Base-by-base conservation (phyloP, 2,329 filamentous ascomycete genomes). In the Paraphoma sp. region DNA sequence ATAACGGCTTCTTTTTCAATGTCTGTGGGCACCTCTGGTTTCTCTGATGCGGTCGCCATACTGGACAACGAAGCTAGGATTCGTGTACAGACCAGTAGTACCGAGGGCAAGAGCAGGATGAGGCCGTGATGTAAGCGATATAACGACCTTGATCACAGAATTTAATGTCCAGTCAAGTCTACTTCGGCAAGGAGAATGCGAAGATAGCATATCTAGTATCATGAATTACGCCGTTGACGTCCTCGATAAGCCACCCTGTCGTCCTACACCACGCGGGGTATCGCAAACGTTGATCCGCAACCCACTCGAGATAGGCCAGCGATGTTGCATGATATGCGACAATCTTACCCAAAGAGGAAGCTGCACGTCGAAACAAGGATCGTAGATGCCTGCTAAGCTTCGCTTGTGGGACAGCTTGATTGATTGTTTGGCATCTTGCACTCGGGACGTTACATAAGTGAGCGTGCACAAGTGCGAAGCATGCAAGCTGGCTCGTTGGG, bases 321-420 rank as follows among this genome's bases (percentile, higher is more conserved):
- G 49, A 55, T 48, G 50, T 48, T 51, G 44, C 57, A 59, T 60
- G 59, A 60, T 63, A 44, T 57, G 59, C 57, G 59, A 31, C 4
- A 11, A 28, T 18, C 28, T 47, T 64, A 45, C 67, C 64, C n/a
- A 40, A 67, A 59, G 18, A 58, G 65, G 67, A 66, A 69, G 67
- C 62, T 65, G 54, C 33, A n/a, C 2, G 11, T 12, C 8, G 4
- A 7, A 23, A 45, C 43, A 45, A 45, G 43, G 18, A 11, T 48
- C 9, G 17, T 40, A 31, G 50, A 17, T 29, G 43, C 28, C 50
- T 40, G 43, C 18, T 33, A 45, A 45, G 43, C 49, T 41, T 52
- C 14, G 23, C 31, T 7, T 33, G 6, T 16, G 48, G 16, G 44
- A 49, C 11, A 31, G 28, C 36, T 44, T 48, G 45, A 36, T 10